These are phyloP conservation scores for Arthromyces matolae DNA, from an alignment of 768 basidiomycete species.

Conservation along the genomic window DNA sequence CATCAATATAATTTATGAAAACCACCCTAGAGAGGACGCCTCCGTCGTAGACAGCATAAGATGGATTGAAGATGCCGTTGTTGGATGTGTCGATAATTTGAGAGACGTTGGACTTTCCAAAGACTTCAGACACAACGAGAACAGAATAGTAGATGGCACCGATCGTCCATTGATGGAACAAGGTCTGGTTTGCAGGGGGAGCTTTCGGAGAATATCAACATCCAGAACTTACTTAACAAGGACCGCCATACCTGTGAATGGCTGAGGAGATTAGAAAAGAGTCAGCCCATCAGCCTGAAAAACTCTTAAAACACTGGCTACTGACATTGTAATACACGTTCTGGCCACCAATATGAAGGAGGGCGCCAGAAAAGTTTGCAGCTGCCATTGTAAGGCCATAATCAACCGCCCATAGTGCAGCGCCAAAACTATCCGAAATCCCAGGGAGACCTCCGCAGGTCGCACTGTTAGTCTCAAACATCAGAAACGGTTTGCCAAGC, in stretches of 20 bases:
- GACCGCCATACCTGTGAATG: constrained; percentile 45
- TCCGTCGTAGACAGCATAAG: constrained; percentile 75
- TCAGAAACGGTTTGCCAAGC: constrained; percentile 47
- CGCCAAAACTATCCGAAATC: constrained; percentile 58
- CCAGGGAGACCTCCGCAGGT: constrained; percentile 69
- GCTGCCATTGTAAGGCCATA: constrained; percentile 62
- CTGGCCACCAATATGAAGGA: constrained; percentile 64
- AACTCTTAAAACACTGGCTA: too few species aligned
- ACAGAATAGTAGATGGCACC: constrained; percentile 74
- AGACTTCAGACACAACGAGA: constrained; percentile 64
- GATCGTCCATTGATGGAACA: constrained; percentile 65
- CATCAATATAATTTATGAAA: constrained; percentile 71
- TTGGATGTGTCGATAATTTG: constrained; percentile 65
- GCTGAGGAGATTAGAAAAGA: constrained; percentile 40
- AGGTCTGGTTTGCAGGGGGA: constrained; percentile 51
- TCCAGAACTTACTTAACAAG: too few species aligned
- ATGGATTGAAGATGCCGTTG: constrained; percentile 54
- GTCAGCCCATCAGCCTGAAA: constrained; percentile 18
- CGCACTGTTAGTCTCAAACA: constrained; percentile 72
- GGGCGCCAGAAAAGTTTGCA: constrained; percentile 50
- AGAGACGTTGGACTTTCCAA: constrained; percentile 60
- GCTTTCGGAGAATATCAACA: constrained; percentile 21
- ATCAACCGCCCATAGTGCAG: constrained; percentile 64
- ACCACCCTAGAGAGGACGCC: constrained; percentile 57
- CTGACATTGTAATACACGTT: constrained; percentile 65